phyloP scores from a whole-genome alignment of 2,329 filamentous ascomycete genomes.

The Cercospora sp. region DNA sequence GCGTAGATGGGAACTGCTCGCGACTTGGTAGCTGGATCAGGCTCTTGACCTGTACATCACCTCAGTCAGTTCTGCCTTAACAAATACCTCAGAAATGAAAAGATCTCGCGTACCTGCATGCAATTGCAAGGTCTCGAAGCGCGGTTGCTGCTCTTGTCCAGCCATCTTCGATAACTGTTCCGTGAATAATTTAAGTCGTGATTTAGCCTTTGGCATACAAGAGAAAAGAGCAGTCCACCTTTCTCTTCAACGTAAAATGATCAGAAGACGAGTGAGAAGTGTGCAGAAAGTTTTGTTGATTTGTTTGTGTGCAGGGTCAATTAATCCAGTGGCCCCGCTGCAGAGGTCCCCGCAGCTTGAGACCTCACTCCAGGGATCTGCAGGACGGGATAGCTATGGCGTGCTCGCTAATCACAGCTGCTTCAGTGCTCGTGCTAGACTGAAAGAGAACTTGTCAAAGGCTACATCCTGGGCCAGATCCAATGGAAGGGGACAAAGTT shows the following conservation, averaged over 20 bases:
- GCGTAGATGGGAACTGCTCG: conserved; percentile 96
- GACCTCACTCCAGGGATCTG: conserved; percentile 8
- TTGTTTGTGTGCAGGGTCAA: conserved; percentile 9
- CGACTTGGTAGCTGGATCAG: conserved; percentile 79
- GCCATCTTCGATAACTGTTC: conserved; percentile 35
- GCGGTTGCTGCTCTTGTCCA: conserved; percentile 44
- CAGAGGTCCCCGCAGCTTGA: conserved; percentile 9
- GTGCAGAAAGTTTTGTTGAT: conserved; percentile 6
- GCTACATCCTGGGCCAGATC: neutral
- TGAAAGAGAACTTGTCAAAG: neutral
- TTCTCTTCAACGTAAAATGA: no score
- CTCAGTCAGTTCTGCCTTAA: conserved; percentile 2
- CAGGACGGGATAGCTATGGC: conserved; percentile 13
- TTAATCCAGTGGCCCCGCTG: neutral
- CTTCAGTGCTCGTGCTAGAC: conserved; percentile 9
- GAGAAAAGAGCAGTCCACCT: no score
- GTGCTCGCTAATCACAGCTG: conserved; percentile 7
- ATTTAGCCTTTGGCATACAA: conserved; percentile 22
- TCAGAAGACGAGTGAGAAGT: neutral
- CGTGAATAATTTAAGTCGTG: conserved; percentile 31
- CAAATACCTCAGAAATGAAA: neutral
- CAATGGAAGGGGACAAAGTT: neutral
- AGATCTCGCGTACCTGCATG: conserved; percentile 45
- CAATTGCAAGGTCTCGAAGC: conserved; percentile 54
- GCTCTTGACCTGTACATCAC: conserved; percentile 62